Evolutionary conservation across 2,329 filamentous ascomycete species (phyloP).

Genomic region (Dactylonectria macrodidyma): DNA sequence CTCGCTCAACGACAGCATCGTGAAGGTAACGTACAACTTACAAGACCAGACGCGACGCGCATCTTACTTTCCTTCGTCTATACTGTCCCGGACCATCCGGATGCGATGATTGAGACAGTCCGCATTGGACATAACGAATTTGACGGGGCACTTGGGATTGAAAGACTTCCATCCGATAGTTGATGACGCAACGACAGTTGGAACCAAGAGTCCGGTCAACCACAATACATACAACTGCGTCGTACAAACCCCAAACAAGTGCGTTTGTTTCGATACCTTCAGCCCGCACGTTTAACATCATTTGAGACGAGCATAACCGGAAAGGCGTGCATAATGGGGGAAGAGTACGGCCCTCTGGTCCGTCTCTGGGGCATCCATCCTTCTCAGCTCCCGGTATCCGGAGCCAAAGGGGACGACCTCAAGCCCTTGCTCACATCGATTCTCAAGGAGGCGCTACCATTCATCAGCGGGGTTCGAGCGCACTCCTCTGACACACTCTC

Average conservation of each 20-base stretch:
- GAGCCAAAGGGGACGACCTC: conserved; percentile 60
- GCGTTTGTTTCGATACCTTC: background rate
- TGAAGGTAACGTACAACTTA: background rate
- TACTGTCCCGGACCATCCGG: background rate
- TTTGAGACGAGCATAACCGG: background rate
- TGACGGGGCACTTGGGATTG: background rate
- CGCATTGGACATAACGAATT: background rate
- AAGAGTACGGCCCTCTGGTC: conserved; percentile 62
- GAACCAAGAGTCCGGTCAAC: background rate
- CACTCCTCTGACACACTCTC: conserved; percentile 50
- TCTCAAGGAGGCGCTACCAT: conserved; percentile 71
- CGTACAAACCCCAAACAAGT: background rate
- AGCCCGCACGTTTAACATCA: background rate
- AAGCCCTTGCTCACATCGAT: conserved; percentile 66
- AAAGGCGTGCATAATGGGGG: conserved; percentile 33
- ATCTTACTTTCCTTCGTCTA: background rate
- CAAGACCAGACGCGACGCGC: background rate
- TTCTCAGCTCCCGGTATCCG: conserved; percentile 61
- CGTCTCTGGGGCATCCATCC: conserved; percentile 68
- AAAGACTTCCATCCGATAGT: background rate
- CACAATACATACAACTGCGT: too few relatives aligned
- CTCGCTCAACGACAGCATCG: conserved; percentile 1
- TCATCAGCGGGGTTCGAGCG: conserved; percentile 67
- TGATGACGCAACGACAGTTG: too few relatives aligned
- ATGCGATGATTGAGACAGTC: background rate